phyloP scores from a whole-genome alignment of 2,329 filamentous ascomycete genomes.

The Colletotrichum sp. region DNA sequence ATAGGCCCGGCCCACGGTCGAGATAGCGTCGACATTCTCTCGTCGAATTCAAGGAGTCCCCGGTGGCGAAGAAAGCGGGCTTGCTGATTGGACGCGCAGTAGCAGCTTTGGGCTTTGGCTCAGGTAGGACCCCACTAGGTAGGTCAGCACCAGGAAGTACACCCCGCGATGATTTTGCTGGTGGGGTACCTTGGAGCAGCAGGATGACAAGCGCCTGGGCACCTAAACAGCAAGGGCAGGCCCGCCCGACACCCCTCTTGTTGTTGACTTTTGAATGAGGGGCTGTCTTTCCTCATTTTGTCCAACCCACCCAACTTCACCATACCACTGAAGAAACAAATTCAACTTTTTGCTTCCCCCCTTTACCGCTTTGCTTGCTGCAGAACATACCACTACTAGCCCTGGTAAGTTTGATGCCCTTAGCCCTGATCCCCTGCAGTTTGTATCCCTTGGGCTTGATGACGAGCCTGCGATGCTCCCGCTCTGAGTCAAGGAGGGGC shows the following conservation, averaged over 20 bases:
- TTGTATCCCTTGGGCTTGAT: neutral
- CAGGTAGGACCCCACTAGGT: neutral
- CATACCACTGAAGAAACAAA: conserved; percentile 14
- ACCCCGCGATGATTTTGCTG: neutral
- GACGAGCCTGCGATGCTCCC: neutral
- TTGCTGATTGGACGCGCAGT: conserved; percentile 11
- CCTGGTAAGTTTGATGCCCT: conserved; percentile 1
- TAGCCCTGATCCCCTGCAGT: neutral
- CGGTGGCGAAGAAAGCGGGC: conserved; percentile 6
- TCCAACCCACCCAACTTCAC: conserved; percentile 22
- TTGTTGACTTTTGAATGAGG: conserved; percentile 24
- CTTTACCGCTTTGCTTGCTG: conserved; percentile 1
- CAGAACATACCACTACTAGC: conserved; percentile 16
- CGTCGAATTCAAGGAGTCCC: conserved; percentile 7
- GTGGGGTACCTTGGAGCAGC: neutral
- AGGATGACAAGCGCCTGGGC: conserved; percentile 11
- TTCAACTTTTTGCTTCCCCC: conserved; percentile 16
- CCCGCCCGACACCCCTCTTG: conserved; percentile 21
- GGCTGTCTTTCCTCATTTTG: conserved; percentile 23
- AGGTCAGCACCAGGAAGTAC: neutral
- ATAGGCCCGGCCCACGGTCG: conserved; percentile 1
- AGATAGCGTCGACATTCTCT: neutral
- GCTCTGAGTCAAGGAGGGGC: conserved; percentile 10
- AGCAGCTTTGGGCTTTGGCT: conserved; percentile 14
- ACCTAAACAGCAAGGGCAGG: conserved; percentile 20